These are phyloP conservation scores for Candida tunisiensis DNA, from an alignment of 1,139 yeast species.

Conservation along the genomic window DNA sequence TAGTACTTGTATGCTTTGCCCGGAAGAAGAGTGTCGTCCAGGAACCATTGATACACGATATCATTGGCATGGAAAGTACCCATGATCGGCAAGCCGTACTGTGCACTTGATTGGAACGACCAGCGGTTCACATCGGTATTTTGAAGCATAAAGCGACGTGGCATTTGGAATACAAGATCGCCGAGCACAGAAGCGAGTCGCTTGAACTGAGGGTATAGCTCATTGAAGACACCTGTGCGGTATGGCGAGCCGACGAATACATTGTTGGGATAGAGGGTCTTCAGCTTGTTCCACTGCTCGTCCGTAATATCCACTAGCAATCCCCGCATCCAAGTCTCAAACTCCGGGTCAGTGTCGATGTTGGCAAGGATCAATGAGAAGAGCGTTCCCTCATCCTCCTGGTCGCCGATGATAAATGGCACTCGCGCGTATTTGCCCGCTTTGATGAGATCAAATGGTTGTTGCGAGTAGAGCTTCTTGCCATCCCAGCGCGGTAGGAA, in stretches of 20 bases:
- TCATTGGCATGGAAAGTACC: slow-evolving; percentile 8
- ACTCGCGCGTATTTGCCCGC: slow-evolving; percentile 6
- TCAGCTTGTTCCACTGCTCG: slow-evolving; percentile 1
- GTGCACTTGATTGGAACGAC: slow-evolving; percentile 4
- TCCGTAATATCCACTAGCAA: slow-evolving; percentile 4
- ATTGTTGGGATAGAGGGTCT: slow-evolving; percentile 6
- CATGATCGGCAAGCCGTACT: slow-evolving; percentile 5
- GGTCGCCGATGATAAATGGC: slow-evolving; percentile 8
- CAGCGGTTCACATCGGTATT: slow-evolving; percentile 2
- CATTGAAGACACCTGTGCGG: slow-evolving; percentile 5
- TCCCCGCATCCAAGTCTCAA: slow-evolving; percentile 2
- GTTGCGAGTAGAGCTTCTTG: slow-evolving; percentile 4
- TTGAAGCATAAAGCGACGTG: slow-evolving; percentile 6
- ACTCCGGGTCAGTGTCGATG: slow-evolving; percentile 4
- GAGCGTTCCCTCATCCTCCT: slow-evolving; percentile 10
- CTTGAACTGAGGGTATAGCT: slow-evolving; percentile 6
- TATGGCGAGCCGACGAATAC: slow-evolving; percentile 9
- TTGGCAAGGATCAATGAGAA: slow-evolving; percentile 5
- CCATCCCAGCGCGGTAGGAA: slow-evolving; percentile 10
- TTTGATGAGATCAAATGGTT: slow-evolving; percentile 3
- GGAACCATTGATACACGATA: slow-evolving; percentile 3
- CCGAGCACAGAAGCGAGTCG: slow-evolving; percentile 7
- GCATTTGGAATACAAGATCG: slow-evolving; percentile 8
- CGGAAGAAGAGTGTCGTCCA: slow-evolving; percentile 3
- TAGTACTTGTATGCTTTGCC: slow-evolving; percentile 5